These are phyloP conservation scores for Talaromyces ruber DNA, from an alignment of 495 filamentous ascomycete species.

Conservation along the genomic window DNA sequence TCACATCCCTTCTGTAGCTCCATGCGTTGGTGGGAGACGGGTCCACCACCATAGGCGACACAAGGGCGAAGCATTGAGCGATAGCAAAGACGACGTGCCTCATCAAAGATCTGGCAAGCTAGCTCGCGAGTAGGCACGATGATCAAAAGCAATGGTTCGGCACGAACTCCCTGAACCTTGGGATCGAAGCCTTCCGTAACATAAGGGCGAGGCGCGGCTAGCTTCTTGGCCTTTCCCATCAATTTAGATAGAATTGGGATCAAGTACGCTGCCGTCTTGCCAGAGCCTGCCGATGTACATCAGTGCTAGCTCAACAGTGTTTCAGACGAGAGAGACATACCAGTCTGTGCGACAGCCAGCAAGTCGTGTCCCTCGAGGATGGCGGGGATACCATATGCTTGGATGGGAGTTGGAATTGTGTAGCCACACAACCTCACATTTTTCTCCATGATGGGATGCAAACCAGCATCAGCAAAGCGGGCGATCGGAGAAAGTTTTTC, in stretches of 20 bases:
- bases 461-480: slow-evolving; percentile 63
- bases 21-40: slow-evolving; percentile 50
- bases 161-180: slow-evolving; percentile 39
- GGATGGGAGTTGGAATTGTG: slow-evolving; percentile 70
- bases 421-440: slow-evolving; percentile 68
- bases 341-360: slow-evolving; percentile 85
- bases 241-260: slow-evolving; percentile 82
- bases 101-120: slow-evolving; percentile 88
- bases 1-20: slow-evolving; percentile 82
- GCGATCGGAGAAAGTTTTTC: slow-evolving; percentile 20
- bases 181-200: slow-evolving; percentile 35
- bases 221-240: slow-evolving; percentile 87
- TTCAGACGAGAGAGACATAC: slow-evolving; percentile 38
- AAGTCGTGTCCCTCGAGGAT: slow-evolving; percentile 66
- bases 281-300: slow-evolving; percentile 57
- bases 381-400: slow-evolving; percentile 73
- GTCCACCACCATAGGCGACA: slow-evolving; percentile 81
- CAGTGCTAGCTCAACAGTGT: not conserved
- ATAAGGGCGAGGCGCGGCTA: slow-evolving; percentile 67
- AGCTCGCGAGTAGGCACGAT: slow-evolving; percentile 86
- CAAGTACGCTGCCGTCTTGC: slow-evolving; percentile 90
- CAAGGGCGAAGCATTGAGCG: slow-evolving; percentile 90
- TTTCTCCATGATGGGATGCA: slow-evolving; percentile 74
- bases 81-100: slow-evolving; percentile 84
- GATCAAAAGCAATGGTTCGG: slow-evolving; percentile 79